A percentile compares a stretch with the other conserved stretches of the same genome.
These are phyloP conservation scores for Phytopythium chamaehyphon DNA, from an alignment of 352 stramenopile genomes.

Conservation along the genomic window DNA sequence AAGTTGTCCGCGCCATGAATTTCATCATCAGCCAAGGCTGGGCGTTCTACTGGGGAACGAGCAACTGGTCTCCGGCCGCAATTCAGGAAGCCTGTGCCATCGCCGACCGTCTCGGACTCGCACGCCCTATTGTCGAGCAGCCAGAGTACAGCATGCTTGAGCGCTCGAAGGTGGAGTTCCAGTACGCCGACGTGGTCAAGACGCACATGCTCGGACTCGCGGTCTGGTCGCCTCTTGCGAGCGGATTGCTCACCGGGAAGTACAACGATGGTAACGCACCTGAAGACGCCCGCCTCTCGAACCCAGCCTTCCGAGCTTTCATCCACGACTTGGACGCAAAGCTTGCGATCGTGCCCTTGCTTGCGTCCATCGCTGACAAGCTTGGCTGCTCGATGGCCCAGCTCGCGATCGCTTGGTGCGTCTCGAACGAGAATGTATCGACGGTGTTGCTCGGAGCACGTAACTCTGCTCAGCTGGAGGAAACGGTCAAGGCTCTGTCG, in stretches of 20 bases:
- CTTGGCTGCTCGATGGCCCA: constrained; percentile 26
- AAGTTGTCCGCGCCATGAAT: constrained; percentile 49
- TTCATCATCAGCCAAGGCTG: constrained; percentile 38
- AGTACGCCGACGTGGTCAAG: constrained; percentile 34
- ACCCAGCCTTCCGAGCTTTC: constrained; percentile 13
- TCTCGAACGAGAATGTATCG: constrained; percentile 32
- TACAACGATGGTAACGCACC: constrained; percentile 28
- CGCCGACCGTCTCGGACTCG: constrained; percentile 14
- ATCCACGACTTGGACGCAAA: constrained; percentile 16
- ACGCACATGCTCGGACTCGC: constrained; percentile 30
- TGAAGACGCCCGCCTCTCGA: constrained; percentile 14
- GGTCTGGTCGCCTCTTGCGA: constrained; percentile 30
- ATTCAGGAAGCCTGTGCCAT: constrained; percentile 31
- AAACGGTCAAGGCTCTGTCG: constrained; percentile 42
- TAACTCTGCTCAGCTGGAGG: constrained; percentile 37
- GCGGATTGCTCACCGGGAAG: constrained; percentile 36
- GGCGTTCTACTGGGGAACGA: constrained; percentile 17
- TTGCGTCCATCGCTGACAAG: constrained; percentile 18
- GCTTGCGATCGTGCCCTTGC: constrained; percentile 6
- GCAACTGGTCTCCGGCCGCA: constrained; percentile 38
- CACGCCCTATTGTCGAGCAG: constrained; percentile 37
- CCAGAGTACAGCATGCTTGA: constrained; percentile 63
- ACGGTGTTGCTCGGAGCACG: constrained; percentile 35
- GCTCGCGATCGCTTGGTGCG: constrained; percentile 37
- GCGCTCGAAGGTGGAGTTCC: constrained; percentile 42